Base-by-base conservation (phyloP, 192 early-diverging fungal genomes). In the Glomus cerebriforme region DNA sequence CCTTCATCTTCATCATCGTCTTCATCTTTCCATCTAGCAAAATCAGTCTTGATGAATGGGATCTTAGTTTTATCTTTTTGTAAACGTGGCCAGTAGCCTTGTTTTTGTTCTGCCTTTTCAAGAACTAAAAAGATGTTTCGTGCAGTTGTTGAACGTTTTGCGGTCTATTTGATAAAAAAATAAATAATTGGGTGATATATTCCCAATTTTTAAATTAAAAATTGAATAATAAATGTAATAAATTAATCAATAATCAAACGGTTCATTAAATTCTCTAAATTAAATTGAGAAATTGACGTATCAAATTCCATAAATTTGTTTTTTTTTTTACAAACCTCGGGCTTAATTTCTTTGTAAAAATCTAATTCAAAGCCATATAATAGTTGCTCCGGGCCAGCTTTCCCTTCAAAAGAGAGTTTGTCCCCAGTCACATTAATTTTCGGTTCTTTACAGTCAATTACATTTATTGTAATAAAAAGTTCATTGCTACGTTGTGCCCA, bases 401-500 rank as follows among this genome's bases (percentile, higher is more conserved):
- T 87, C 70, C 91, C 92, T 59, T 86, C 86, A 83, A 96, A 94
- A 26, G 77, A 83, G 67, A 95, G 82, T 64, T 88, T 87, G 47
- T 86, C 71, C 35, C 83, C 80, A 43, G 86, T 87, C 37, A 94
- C 73, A 39, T 89, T 82, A 74, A 92, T 84, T 37, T 78, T 76
- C 5, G 88, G 89, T 31, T 90, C 85, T 31, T 85, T 84, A 37
- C 92, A 85, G 79, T 98, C 96, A 75, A 85, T 59, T 24, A 96
- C 79, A 64, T 93, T 88, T 79, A 98, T 88, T 12, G 97, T 98
- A 32, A 98, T 78, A 83, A 90, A 97, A 76, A 97, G 79, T 70
- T 93, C 82, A 69, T 94, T 90, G 59, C 88, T 84, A 81, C 93
- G 90, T 82, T 98, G 96, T 37, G 97, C 97, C 96, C 96, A 98